phyloP scores from a whole-genome alignment of 2,329 filamentous ascomycete species.

The Stagonosporopsis cucurbitacearum region DNA sequence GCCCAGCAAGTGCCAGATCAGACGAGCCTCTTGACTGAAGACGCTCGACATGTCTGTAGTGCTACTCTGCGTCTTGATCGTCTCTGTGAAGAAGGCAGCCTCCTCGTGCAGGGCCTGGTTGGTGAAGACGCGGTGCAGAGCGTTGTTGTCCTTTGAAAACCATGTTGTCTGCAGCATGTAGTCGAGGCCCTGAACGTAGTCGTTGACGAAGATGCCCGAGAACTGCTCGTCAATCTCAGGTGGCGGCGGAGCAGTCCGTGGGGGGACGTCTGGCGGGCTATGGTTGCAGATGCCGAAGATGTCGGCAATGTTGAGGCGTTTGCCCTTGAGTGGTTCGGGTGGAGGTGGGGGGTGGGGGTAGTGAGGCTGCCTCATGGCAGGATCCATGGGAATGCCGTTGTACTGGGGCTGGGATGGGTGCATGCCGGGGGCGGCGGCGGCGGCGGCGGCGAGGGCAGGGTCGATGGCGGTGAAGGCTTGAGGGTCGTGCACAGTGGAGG shows the following conservation, averaged over 20 bases:
- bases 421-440: slow-evolving; percentile 41
- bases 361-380: slow-evolving; percentile 38
- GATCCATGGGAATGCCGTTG: slow-evolving; percentile 43
- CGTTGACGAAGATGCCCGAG: slow-evolving; percentile 42
- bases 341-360: slow-evolving; percentile 23
- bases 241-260: slow-evolving; percentile 34
- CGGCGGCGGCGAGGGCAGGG: slow-evolving; percentile 64
- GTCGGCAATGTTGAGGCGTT: slow-evolving; percentile 41
- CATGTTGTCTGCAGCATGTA: slow-evolving; percentile 73
- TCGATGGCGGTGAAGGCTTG: slow-evolving; percentile 69
- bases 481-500: slow-evolving; percentile 45
- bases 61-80: slow-evolving; percentile 35
- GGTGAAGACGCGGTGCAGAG: slow-evolving; percentile 56
- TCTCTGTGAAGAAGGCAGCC: slow-evolving; percentile 44
- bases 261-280: slow-evolving; percentile 45
- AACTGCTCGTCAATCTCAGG: slow-evolving; percentile 44
- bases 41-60: slow-evolving; percentile 44
- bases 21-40: slow-evolving; percentile 63
- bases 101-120: slow-evolving; percentile 53
- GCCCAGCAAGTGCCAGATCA: slow-evolving; percentile 66
- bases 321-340: slow-evolving; percentile 43
- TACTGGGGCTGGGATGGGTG: slow-evolving; percentile 38
- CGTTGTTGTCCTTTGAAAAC: slow-evolving; percentile 68
- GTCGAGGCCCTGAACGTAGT: slow-evolving; percentile 45
- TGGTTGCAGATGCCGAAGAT: slow-evolving; percentile 46